These are phyloP conservation scores for Macrolepiota albuminosa DNA, from an alignment of 768 basidiomycete genomes.

Conservation along the genomic window DNA sequence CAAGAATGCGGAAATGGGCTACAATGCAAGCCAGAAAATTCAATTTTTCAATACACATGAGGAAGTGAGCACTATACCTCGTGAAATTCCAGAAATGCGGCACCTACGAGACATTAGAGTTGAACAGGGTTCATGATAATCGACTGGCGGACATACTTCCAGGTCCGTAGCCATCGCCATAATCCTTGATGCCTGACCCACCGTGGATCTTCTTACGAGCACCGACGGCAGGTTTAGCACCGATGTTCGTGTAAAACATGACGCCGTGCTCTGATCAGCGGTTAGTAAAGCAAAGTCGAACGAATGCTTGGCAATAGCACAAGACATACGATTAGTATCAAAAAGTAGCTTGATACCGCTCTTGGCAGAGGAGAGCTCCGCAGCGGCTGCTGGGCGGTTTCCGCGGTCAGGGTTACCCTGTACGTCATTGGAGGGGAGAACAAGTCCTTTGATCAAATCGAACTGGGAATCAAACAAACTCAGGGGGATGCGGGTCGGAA, in stretches of 20 bases:
- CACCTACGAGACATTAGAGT: constrained; percentile 31
- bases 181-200: constrained; percentile 52
- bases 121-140: constrained; percentile 3
- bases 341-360: constrained; percentile 60
- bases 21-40: background rate
- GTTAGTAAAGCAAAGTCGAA: background rate
- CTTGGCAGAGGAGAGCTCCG: constrained; percentile 48
- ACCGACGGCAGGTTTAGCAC: constrained; percentile 40
- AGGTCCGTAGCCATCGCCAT: constrained; percentile 55
- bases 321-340: constrained; percentile 62
- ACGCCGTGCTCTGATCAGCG: constrained; percentile 55
- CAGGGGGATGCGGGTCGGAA: constrained; percentile 46
- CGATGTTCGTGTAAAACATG: constrained; percentile 69
- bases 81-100: constrained; percentile 68
- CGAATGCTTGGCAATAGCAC: background rate
- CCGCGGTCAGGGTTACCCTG: constrained; percentile 19
- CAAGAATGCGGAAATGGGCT: constrained; percentile 65
- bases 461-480: constrained; percentile 34
- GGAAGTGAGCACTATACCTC: constrained; percentile 32
- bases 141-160: constrained; percentile 38
- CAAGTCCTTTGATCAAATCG: constrained; percentile 44
- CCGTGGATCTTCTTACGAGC: constrained; percentile 74
- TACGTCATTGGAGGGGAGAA: constrained; percentile 27
- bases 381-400: constrained; percentile 36
- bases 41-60: background rate